Conservation (phyloP, 106 monocot genomes). For the Dioscorea dumetorum region DNA sequence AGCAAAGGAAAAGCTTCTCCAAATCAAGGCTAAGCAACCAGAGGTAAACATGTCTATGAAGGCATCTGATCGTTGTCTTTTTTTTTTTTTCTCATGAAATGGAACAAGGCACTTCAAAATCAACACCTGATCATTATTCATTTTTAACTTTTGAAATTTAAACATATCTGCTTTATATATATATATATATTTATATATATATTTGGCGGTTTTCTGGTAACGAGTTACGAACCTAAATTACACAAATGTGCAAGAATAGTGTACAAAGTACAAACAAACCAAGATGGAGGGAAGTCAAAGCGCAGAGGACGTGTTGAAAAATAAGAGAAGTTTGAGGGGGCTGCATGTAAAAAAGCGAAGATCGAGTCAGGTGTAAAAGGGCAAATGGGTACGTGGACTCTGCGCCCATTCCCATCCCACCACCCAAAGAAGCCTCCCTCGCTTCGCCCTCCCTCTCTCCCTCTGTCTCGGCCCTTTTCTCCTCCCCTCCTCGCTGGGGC, state of each 20-base stretch:
- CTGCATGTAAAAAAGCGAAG: background rate
- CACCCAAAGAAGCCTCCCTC: background rate
- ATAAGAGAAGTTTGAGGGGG: background rate
- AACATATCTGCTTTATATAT: too few species aligned
- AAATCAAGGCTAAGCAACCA: background rate
- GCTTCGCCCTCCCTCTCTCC: background rate
- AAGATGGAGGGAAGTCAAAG: too few species aligned
- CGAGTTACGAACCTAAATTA: too few species aligned
- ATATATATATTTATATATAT: too few species aligned
- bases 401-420: background rate
- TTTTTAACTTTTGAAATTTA: too few species aligned
- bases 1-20: background rate
- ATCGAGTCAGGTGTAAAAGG: background rate
- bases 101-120: too few species aligned
- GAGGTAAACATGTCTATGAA: conserved; percentile 1
- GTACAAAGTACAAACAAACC: too few species aligned
- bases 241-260: too few species aligned
- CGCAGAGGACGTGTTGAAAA: too few species aligned
- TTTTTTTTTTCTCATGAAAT: too few species aligned
- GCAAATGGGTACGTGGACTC: background rate
- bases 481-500: background rate
- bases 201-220: too few species aligned
- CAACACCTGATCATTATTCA: too few species aligned
- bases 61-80: background rate
- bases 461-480: background rate